Conservation (phyloP, 1,284 basidiomycete genomes). For the Mycena sp. region DNA sequence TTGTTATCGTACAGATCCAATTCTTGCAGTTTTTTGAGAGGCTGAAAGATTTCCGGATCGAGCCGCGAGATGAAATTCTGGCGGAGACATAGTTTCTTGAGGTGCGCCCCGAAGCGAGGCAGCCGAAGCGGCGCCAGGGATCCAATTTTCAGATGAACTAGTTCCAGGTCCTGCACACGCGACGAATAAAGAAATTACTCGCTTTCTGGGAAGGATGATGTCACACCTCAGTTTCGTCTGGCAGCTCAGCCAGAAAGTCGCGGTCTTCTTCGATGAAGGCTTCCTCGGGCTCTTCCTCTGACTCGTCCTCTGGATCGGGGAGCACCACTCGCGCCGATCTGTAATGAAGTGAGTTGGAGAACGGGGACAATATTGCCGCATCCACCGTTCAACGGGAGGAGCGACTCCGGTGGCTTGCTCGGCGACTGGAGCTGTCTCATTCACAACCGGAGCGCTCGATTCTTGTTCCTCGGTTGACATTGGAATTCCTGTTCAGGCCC, state of each 20-base stretch:
- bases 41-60: slow-evolving; percentile 72
- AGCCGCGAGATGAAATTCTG: slow-evolving; percentile 89
- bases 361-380: not conserved
- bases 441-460: not conserved
- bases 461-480: slow-evolving; percentile 25
- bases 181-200: slow-evolving; percentile 25
- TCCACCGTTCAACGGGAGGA: slow-evolving; percentile 24
- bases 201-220: slow-evolving; percentile 10
- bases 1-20: slow-evolving; percentile 97
- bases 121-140: slow-evolving; percentile 75
- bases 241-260: slow-evolving; percentile 65
- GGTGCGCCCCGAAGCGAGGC: slow-evolving; percentile 74
- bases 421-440: not conserved
- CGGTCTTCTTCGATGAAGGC: slow-evolving; percentile 52
- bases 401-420: not conserved
- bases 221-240: slow-evolving; percentile 77
- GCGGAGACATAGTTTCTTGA: slow-evolving; percentile 87
- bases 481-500: slow-evolving; percentile 4
- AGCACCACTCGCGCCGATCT: slow-evolving; percentile 58
- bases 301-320: slow-evolving; percentile 54
- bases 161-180: slow-evolving; percentile 82
- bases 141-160: slow-evolving; percentile 86
- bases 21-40: slow-evolving; percentile 84
- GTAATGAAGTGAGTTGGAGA: slow-evolving; percentile 12
- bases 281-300: slow-evolving; percentile 56